Evolutionary conservation across 2,329 filamentous ascomycete genomes (phyloP).

Genomic region (Aspergillus viridinutans): DNA sequence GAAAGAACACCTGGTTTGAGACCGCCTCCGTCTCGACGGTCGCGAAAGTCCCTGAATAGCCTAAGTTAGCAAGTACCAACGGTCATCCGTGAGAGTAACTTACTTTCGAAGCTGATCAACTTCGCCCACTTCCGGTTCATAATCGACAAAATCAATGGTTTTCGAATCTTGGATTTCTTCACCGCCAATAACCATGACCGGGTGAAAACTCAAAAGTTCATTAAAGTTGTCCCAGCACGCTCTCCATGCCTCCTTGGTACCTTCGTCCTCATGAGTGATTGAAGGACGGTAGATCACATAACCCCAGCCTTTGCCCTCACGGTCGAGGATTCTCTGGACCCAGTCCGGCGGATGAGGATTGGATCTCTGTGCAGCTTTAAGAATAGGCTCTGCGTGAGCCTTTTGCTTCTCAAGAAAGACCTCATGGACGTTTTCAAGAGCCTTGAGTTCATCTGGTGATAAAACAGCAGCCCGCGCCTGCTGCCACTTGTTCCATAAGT

Average conservation of each 20-base stretch:
- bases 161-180: neutral
- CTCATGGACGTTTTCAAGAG: neutral
- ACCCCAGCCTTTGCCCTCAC: slow-evolving; percentile 1
- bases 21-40: slow-evolving; percentile 2
- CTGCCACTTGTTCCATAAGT: neutral
- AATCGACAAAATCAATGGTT: neutral
- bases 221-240: neutral
- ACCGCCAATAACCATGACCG: neutral
- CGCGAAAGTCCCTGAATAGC: slow-evolving; percentile 1
- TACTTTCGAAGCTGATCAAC: neutral
- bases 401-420: neutral
- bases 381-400: neutral
- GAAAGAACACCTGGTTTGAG: slow-evolving; percentile 4
- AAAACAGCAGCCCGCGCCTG: neutral
- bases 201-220: neutral
- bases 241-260: neutral
- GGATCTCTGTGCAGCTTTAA: neutral
- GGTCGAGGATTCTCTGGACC: slow-evolving; percentile 4
- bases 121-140: neutral
- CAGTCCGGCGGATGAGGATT: neutral
- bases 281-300: slow-evolving; percentile 1
- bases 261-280: neutral
- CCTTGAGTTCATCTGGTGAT: neutral
- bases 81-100: neutral
- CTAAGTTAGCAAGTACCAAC: no score